Percentiles rank a stretch among this genome's conserved stretches.
phyloP scores from a whole-genome alignment of 2,329 filamentous ascomycete genomes.

The Exophiala viscosa region DNA sequence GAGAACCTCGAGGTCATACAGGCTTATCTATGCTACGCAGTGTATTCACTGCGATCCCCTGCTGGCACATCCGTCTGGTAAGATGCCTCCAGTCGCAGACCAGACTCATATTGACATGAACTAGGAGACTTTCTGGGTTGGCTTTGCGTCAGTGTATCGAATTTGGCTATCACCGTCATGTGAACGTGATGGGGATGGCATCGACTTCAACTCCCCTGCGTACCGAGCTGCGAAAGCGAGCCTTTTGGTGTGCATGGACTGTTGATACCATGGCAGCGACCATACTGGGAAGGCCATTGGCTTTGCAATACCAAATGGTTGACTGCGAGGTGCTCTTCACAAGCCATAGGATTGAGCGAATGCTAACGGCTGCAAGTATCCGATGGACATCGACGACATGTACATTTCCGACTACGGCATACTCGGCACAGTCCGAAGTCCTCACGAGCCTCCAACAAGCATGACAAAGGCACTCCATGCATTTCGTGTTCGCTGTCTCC shows the following conservation, averaged over 20 bases:
- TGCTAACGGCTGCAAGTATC: slow-evolving; percentile 22
- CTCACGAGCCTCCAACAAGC: slow-evolving; percentile 9
- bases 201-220: slow-evolving; percentile 12
- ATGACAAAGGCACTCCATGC: slow-evolving; percentile 9
- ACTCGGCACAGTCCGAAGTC: slow-evolving; percentile 20
- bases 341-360: not conserved
- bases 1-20: slow-evolving; percentile 36
- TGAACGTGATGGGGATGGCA: slow-evolving; percentile 5
- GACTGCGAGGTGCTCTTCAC: slow-evolving; percentile 30
- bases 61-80: slow-evolving; percentile 32
- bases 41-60: slow-evolving; percentile 30
- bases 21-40: slow-evolving; percentile 33
- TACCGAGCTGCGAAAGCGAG: slow-evolving; percentile 29
- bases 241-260: slow-evolving; percentile 32
- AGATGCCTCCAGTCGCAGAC: not conserved
- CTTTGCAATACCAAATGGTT: slow-evolving; percentile 30
- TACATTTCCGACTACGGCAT: slow-evolving; percentile 28
- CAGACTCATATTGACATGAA: not conserved
- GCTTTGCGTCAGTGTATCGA: slow-evolving; percentile 35
- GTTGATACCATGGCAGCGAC: slow-evolving; percentile 28
- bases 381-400: slow-evolving; percentile 33
- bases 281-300: slow-evolving; percentile 31
- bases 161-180: slow-evolving; percentile 33
- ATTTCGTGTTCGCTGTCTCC: not conserved
- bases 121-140: slow-evolving; percentile 32